Base-by-base conservation (phyloP, 192 early-diverging fungal species). In the Podila horticola region DNA sequence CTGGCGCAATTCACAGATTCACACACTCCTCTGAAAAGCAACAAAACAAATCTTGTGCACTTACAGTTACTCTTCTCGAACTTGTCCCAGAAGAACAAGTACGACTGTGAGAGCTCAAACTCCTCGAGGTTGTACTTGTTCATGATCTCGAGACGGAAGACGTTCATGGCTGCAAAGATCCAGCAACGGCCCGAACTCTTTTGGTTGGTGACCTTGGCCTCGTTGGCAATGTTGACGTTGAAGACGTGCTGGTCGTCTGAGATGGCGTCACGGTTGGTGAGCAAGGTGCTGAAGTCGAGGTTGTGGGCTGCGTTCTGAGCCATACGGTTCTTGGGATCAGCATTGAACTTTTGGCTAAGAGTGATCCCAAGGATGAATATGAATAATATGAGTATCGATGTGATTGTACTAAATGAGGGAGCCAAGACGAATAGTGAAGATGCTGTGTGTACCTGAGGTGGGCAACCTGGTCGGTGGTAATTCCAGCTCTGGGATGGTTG, bases 111-210 rank as follows among this genome's bases (percentile, higher is more conserved):
- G 17, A 95, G 86, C 74, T 95, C 93, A 79, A 95, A 92, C 58
- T 92, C 91, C 22, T 94, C 91, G 49, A 95, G 68, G 29, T 93
- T 93, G 75, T 91, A 91, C 88, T 92, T 88, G 59, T 89, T 87
- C 85, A 93, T 94, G 65, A 93, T 82, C 60, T 82, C 75, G 59
- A 90, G 72, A 26, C 94, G 87, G 74, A 95, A 84, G 28, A 92
- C 88, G 82, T 94, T 95, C 41, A 90, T 84, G 64, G 90, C 93
- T 19, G 94, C 94, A 86, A 95, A 95, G 59, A 95, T 83, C 94
- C 94, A 95, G 87, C 94, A 95, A 7, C 94, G 85, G 5, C 94
- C 94, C 38, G 89, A 91, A 67, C 79, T 84, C 82, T 90, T 91
- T 83, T 95, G 94, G 79, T 95, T 90, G 8, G 94, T 95, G 34